Evolutionary conservation across 768 basidiomycete species (phyloP), one percentile per base, ranked within the genome.

Genomic region (Phaeotremella skinneri): DNA sequence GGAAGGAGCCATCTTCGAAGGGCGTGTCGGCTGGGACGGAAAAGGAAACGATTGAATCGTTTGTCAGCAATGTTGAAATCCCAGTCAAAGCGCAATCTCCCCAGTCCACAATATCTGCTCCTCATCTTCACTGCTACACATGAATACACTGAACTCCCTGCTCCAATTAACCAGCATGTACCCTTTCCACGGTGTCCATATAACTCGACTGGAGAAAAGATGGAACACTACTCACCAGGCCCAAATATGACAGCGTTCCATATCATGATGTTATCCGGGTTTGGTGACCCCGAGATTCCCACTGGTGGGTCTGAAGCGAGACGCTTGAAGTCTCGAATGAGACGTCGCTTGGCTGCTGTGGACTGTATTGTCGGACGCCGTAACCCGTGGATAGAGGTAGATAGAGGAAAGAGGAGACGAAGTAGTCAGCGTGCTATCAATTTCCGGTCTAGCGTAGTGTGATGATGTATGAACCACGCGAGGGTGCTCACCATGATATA

Each of bases 201-300:
- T n/a, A 51, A 14, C 49, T 45, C 5, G 31, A 14, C 16, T 14
- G 26, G 43, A 29, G 55, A 20, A 27, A 16, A 29, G 41, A 23
- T n/a, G 14, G 3, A 23, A 21, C 14, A 49, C 29, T 17, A 79
- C 87, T 72, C 59, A 92, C 94, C 88, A 78, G 96, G 96, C 2
- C 96, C 96, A 73, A 99, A 98, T 63, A 99, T 99, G 57, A 99
- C 96, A 1, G 96, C 96, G 71, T 99, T 99, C 96, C 96, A 99
- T 16, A 97, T 83, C 91, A 98, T 96, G 78, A 99, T 96, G 76
- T 98, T 98, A 76, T 98, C 96, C 2, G 91, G 87, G 74, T 91
- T 92, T 73, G 96, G 94, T 70, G 91, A 93, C 14, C 94, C 96
- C 3, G 91, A 93, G 66, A 99, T 91, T 4, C 96, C 96, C 53